Conservation (phyloP, 2,329 filamentous ascomycete species). For the Nectriaceae sp. region DNA sequence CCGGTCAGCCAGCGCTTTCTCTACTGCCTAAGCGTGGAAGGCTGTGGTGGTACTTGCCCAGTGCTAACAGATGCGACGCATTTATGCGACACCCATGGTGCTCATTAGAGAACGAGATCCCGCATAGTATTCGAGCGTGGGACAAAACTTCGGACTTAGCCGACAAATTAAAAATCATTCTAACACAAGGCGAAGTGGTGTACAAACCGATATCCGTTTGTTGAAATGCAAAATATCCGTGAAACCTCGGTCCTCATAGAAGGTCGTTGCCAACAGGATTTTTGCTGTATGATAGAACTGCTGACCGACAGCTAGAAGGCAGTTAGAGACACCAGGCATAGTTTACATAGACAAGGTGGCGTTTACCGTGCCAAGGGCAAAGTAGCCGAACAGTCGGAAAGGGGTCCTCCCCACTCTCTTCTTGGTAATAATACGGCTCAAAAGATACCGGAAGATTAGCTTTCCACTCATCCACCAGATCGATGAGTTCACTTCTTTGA, state of each 20-base stretch:
- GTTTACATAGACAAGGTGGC: too few relatives aligned
- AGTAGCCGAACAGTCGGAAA: background rate
- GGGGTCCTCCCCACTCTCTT: background rate
- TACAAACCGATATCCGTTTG: background rate
- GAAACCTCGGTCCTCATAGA: background rate
- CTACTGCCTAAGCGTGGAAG: background rate
- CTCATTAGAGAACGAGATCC: background rate
- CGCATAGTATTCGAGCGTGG: background rate
- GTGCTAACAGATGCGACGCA: background rate
- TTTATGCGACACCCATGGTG: background rate
- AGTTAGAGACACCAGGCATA: too few relatives aligned
- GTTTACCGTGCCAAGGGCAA: background rate
- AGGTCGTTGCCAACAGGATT: background rate
- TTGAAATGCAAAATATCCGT: background rate
- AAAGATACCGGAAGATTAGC: background rate
- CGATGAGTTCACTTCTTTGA: background rate
- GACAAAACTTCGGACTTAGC: background rate
- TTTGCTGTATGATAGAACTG: background rate
- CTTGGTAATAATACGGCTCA: background rate
- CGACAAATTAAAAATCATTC: background rate
- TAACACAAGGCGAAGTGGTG: background rate
- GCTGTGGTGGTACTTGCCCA: background rate
- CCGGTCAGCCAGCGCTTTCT: too few relatives aligned
- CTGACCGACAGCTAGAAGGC: background rate
- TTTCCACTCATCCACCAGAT: background rate